Evolutionary conservation across 805 yeast species (phyloP).

Genomic region (Schizosaccharomyces osmophilus): DNA sequence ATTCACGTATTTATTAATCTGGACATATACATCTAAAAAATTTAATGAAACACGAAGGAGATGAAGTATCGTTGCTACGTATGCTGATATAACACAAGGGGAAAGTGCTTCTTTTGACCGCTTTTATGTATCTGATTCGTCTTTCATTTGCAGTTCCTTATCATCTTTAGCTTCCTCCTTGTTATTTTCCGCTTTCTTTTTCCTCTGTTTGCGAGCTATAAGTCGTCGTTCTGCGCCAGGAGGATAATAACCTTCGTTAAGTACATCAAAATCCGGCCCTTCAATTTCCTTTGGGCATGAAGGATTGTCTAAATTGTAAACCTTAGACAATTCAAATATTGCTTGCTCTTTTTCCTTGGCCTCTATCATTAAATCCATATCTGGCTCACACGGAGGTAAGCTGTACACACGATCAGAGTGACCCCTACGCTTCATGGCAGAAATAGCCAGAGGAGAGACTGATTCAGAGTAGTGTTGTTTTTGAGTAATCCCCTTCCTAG

Average conservation of each 20-base stretch:
- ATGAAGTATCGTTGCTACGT: no score
- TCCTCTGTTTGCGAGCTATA: conserved; percentile 16
- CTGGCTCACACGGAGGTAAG: background rate
- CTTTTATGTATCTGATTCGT: no score
- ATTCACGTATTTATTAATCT: no score
- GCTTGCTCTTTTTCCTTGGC: conserved; percentile 3
- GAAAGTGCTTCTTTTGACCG: no score
- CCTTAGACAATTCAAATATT: background rate
- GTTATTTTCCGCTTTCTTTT: background rate
- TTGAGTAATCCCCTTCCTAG: background rate
- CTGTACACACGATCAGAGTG: conserved; percentile 1
- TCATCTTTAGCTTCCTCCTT: background rate
- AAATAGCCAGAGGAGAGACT: background rate
- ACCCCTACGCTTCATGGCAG: background rate
- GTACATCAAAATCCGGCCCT: background rate
- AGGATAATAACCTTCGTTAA: background rate
- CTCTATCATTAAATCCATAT: conserved; percentile 2
- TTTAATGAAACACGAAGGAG: no score
- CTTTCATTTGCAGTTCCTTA: no score
- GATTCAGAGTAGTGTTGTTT: conserved; percentile 3
- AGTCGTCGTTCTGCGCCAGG: conserved; percentile 8
- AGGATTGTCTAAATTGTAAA: background rate
- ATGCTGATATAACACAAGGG: no score
- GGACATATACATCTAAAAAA: no score
- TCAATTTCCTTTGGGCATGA: background rate